Evolutionary conservation across 495 filamentous ascomycete genomes (phyloP).

Genomic region (Usnea hakonensis): DNA sequence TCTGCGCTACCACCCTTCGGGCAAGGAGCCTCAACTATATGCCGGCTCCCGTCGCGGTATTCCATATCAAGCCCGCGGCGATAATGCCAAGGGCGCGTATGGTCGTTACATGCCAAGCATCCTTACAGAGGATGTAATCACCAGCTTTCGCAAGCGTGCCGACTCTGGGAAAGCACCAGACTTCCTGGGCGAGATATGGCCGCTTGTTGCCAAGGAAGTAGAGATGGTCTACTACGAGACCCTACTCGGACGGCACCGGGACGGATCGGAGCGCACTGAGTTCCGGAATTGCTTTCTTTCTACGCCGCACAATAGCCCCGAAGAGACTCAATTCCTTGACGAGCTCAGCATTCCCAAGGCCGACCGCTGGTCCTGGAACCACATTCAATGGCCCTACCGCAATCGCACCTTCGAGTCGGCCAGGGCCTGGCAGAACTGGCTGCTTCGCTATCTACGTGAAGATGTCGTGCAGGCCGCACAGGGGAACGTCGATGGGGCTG

Average conservation of each 20-base stretch:
- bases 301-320: conserved; percentile 13
- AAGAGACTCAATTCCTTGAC: conserved; percentile 18
- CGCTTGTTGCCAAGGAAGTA: conserved; percentile 21
- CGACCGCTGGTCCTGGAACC: conserved; percentile 18
- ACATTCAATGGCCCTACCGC: neutral
- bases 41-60: conserved; percentile 24
- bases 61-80: conserved; percentile 23
- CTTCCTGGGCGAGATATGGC: conserved; percentile 22
- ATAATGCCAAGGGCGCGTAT: conserved; percentile 19
- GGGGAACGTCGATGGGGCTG: conserved; percentile 9
- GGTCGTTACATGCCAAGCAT: conserved; percentile 19
- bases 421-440: conserved; percentile 9
- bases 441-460: conserved; percentile 12
- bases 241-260: conserved; percentile 6
- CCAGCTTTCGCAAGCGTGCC: too few relatives aligned
- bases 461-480: too few relatives aligned
- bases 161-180: conserved; percentile 6
- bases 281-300: neutral
- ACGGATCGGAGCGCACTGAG: too few relatives aligned
- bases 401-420: neutral
- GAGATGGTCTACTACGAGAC: conserved; percentile 22
- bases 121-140: neutral
- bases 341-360: conserved; percentile 8
- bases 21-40: conserved; percentile 20
- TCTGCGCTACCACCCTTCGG: conserved; percentile 17